Conservation (phyloP, 2,329 filamentous ascomycete genomes). For the Talaromyces sp. region DNA sequence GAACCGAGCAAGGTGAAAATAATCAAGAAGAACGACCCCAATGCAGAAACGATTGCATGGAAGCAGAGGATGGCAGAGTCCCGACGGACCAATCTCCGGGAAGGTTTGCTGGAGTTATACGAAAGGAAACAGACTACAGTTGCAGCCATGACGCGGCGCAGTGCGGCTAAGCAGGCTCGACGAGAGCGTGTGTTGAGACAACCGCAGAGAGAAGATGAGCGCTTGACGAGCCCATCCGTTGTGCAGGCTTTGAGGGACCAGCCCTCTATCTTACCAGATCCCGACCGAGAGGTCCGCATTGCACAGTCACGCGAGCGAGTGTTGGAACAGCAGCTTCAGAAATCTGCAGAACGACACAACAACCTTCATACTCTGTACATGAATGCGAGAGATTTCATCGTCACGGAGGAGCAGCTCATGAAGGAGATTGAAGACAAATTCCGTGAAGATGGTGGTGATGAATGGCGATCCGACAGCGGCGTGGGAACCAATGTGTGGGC, state of each 20-base stretch:
- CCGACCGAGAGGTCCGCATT: conserved; percentile 52
- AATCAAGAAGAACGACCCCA: conserved; percentile 33
- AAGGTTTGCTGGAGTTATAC: conserved; percentile 67
- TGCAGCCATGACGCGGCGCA: conserved; percentile 34
- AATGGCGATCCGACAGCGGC: conserved; percentile 39
- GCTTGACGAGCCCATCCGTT: conserved; percentile 66
- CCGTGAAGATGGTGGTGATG: conserved; percentile 50
- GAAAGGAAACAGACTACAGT: conserved; percentile 53
- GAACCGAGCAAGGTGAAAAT: conserved; percentile 40
- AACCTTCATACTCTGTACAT: conserved; percentile 84
- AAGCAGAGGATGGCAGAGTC: conserved; percentile 67
- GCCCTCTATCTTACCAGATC: conserved; percentile 56
- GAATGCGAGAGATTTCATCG: conserved; percentile 81
- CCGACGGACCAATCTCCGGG: conserved; percentile 65
- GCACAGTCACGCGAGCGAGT: conserved; percentile 40
- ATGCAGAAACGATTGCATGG: conserved; percentile 55
- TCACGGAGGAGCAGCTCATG: conserved; percentile 70
- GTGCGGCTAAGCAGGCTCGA: conserved; percentile 46
- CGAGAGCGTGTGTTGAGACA: conserved; percentile 52
- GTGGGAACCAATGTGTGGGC: conserved; percentile 50
- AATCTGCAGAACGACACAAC: conserved; percentile 59
- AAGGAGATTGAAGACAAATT: conserved; percentile 72
- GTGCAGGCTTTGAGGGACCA: conserved; percentile 48
- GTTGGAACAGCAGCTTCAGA: conserved; percentile 44
- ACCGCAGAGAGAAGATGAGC: conserved; percentile 69